phyloP scores from a whole-genome alignment of 192 early-diverging fungal species.

The Mortierella antarctica region DNA sequence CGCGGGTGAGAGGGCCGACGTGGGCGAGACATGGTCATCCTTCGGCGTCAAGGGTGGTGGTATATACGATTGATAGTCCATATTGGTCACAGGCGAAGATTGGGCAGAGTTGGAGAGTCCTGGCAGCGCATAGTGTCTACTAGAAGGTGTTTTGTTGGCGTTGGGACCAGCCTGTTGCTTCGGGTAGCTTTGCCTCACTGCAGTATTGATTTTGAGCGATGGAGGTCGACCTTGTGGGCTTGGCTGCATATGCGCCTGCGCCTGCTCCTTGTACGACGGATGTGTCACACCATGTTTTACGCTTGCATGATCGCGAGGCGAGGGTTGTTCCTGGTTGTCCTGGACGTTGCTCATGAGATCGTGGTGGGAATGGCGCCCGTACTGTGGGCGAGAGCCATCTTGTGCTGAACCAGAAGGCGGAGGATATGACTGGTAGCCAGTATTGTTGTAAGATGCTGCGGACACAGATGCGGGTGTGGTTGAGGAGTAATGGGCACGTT shows the following conservation, averaged over 20 bases:
- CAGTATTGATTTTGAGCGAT: constrained; percentile 36
- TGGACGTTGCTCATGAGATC: neutral
- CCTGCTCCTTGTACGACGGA: constrained; percentile 11
- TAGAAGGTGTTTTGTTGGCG: constrained; percentile 18
- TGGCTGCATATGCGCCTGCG: constrained; percentile 2
- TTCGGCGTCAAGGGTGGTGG: constrained; percentile 47
- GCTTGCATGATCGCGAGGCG: no score
- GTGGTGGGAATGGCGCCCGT: constrained; percentile 8
- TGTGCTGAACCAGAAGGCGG: neutral
- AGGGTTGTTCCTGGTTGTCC: neutral
- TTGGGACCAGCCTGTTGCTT: constrained; percentile 9
- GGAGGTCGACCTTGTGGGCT: constrained; percentile 25
- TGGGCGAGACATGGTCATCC: constrained; percentile 43
- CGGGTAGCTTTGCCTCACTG: constrained; percentile 15
- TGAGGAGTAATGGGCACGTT: neutral
- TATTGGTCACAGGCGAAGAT: constrained; percentile 35
- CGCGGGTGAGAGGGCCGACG: constrained; percentile 33
- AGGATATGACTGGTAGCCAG: neutral
- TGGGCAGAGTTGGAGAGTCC: constrained; percentile 19
- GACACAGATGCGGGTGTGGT: neutral
- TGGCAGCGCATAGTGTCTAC: constrained; percentile 26
- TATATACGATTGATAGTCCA: constrained; percentile 48
- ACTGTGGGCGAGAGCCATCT: neutral
- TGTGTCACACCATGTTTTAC: constrained; percentile 5
- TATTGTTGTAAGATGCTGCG: neutral